A percentile compares a stretch with the other conserved stretches of the same genome.
phyloP scores from a whole-genome alignment of 2,329 filamentous ascomycete genomes.

The Alternaria ventricosa region DNA sequence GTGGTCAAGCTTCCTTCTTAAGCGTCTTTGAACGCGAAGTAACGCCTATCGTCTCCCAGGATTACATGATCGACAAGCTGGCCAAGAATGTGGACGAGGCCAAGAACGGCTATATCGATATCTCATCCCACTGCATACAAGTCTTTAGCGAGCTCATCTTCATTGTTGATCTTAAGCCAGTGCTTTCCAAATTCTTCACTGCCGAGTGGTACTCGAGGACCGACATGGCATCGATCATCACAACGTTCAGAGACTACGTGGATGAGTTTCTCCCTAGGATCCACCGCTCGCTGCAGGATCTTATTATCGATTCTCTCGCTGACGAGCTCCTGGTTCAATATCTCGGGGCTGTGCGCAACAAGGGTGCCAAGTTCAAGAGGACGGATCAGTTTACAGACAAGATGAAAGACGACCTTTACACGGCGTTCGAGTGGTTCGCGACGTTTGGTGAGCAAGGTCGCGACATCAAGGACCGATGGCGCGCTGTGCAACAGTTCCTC shows the following conservation, averaged over 20 bases:
- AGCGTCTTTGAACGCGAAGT: conserved; percentile 85
- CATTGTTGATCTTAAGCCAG: conserved; percentile 82
- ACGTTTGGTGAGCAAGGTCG: conserved; percentile 59
- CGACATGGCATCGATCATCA: conserved; percentile 91
- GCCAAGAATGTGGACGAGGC: conserved; percentile 75
- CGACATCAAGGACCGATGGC: conserved; percentile 87
- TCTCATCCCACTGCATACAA: conserved; percentile 89
- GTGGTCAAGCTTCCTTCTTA: conserved; percentile 78
- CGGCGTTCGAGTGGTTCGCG: conserved; percentile 88
- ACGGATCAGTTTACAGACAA: conserved; percentile 89
- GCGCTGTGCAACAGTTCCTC: conserved; percentile 84
- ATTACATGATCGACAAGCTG: conserved; percentile 73
- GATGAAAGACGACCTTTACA: conserved; percentile 89
- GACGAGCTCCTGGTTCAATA: conserved; percentile 91
- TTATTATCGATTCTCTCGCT: conserved; percentile 90
- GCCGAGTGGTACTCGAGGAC: conserved; percentile 84
- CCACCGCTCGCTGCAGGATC: conserved; percentile 85
- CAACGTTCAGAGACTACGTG: conserved; percentile 95
- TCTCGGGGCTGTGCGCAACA: conserved; percentile 84
- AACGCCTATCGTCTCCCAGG: conserved; percentile 77
- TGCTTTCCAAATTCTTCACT: conserved; percentile 91
- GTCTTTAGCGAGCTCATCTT: conserved; percentile 89
- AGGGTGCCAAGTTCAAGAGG: conserved; percentile 85
- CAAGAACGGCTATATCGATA: conserved; percentile 91
- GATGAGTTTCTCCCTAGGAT: conserved; percentile 83